Evolutionary conservation across 805 yeast genomes (phyloP), one percentile per base, ranked within the genome.

Genomic region (Cyberlindnera lachancei): DNA sequence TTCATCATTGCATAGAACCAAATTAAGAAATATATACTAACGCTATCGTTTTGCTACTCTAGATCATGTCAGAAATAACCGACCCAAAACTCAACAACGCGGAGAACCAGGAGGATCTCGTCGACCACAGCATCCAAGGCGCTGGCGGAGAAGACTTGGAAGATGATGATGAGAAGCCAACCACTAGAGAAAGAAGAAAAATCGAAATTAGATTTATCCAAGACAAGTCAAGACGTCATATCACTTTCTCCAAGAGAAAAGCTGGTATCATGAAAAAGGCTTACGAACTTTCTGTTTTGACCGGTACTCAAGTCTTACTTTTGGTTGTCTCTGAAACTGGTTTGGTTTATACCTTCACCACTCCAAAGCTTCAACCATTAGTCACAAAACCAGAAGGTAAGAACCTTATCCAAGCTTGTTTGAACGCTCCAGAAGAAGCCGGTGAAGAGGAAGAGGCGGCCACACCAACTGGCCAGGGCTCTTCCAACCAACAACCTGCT

Each of bases 251-350:
- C 33, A 92, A 92, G 66, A 82, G 98, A 63, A 90, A 90, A 63
- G 97, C 96, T 28, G 98, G 98, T 48, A 90, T 92, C 53, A 92
- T 92, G 98, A 92, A 92, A 66, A 92, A 92, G 66, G 98, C 98
- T n/a, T 92, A 90, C 63, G 98, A 92, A 59, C 70, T 92, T 44
- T 82, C 95, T 15, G 97, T 92, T 33, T 71, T 92, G 49, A 92
- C 98, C 11, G 98, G 98, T 36, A 92, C 98, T 20, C 98, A 92
- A 61, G 97, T 92, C 18, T 70, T 92, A 43, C 67, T 92, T 38
- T 73, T 92, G 48, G 98, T 92, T 35, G 98, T 92, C 19, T 81
- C 94, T 33, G 98, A 92, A 60, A 92, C 98, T n/a, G 98, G 98
- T 12, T 75, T 92, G 41, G 98, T 92, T 34, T 92, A 92, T 62